These are phyloP conservation scores for Paramecium biaurelia DNA, from an alignment of 73 alveolate species.

Conservation along the genomic window DNA sequence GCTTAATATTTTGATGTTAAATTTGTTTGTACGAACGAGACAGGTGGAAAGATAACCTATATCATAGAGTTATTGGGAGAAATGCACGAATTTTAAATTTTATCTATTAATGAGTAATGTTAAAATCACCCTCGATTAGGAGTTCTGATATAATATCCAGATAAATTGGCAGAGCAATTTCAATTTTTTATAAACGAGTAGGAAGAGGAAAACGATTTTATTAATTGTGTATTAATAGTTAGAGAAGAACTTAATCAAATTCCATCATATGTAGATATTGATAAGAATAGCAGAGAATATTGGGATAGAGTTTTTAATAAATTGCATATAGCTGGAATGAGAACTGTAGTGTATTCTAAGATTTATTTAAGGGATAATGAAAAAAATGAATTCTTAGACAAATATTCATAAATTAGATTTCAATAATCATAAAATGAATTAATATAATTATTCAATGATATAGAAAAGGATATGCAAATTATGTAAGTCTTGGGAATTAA, in stretches of 20 bases:
- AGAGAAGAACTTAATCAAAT: conserved; percentile 48
- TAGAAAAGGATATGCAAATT: conserved; percentile 25
- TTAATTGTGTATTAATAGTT: not conserved
- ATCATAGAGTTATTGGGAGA: not conserved
- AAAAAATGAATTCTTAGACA: conserved; percentile 15
- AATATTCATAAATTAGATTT: not conserved
- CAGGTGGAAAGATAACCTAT: not conserved
- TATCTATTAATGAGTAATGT: not conserved
- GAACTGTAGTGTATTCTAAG: conserved; percentile 27
- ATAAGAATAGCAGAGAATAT: conserved; percentile 29
- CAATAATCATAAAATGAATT: not conserved
- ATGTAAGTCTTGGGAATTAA: conserved; percentile 38
- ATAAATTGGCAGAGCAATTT: not conserved
- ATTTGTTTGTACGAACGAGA: not conserved
- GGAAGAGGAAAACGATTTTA: not conserved
- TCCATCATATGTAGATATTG: conserved; percentile 46
- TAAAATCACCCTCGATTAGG: conserved; percentile 26
- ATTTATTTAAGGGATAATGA: conserved; percentile 11
- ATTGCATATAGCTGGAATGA: conserved; percentile 34
- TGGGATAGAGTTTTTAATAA: conserved; percentile 31
- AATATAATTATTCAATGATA: not conserved
- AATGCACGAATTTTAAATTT: not conserved
- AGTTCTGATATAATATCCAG: not conserved
- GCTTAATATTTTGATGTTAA: conserved; percentile 25
- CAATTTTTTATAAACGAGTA: not conserved